These are phyloP conservation scores for Xylariomycetidae sp. DNA, from an alignment of 2,329 filamentous ascomycete genomes.

Conservation along the genomic window DNA sequence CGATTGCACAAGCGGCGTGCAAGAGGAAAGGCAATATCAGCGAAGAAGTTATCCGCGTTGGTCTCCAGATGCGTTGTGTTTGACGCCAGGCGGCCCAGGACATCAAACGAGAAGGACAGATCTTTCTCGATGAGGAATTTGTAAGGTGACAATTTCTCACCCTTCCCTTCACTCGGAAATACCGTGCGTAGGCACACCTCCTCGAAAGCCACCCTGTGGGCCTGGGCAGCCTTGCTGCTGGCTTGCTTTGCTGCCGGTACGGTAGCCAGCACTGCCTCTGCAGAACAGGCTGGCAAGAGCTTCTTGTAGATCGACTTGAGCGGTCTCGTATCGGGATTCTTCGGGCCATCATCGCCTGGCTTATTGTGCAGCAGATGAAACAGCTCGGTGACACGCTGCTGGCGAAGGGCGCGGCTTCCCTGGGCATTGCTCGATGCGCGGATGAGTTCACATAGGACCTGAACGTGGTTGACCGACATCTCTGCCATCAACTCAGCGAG, in stretches of 20 bases:
- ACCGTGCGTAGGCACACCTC: conserved; percentile 1
- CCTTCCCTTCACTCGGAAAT: conserved; percentile 2
- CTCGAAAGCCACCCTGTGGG: conserved; percentile 1
- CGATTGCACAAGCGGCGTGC: conserved; percentile 6
- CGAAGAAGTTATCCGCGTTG: conserved; percentile 7
- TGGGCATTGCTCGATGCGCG: background rate
- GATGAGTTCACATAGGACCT: conserved; percentile 5
- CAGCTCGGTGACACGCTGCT: conserved; percentile 5
- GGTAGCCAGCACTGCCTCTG: background rate
- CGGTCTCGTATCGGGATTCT: conserved; percentile 7
- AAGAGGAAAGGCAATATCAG: conserved; percentile 6
- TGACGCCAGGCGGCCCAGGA: conserved; percentile 2
- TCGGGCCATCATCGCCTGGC: background rate
- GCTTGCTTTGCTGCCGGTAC: too few species aligned
- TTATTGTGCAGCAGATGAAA: conserved; percentile 3
- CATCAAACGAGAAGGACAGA: conserved; percentile 2
- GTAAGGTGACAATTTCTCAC: conserved; percentile 5
- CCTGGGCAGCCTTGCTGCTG: background rate
- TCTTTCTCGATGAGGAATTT: conserved; percentile 6
- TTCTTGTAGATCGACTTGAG: conserved; percentile 5
- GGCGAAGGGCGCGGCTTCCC: background rate
- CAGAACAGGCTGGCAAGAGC: conserved; percentile 10
- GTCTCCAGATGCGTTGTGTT: conserved; percentile 1
- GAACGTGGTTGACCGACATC: conserved; percentile 11
- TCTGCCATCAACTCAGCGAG: conserved; percentile 5